phyloP scores from a whole-genome alignment of 306 rosid genomes.

The Senna siamea region DNA sequence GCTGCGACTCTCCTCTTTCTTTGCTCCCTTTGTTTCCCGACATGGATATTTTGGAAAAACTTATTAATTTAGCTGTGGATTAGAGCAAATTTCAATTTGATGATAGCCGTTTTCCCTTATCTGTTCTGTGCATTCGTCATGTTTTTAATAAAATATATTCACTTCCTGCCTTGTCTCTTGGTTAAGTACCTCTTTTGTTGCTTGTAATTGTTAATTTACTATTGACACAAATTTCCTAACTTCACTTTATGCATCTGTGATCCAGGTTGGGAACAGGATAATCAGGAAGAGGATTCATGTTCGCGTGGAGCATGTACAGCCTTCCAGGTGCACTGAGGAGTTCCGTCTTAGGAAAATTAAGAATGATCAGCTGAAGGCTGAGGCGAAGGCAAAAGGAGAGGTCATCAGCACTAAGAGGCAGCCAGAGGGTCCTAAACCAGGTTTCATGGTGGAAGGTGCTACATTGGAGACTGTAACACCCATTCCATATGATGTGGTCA shows the following conservation, averaged over 20 bases:
- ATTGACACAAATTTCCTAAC: not conserved
- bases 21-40: not conserved
- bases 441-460: conserved; percentile 92
- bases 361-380: conserved; percentile 81
- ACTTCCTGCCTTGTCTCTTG: not conserved
- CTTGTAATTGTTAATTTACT: not conserved
- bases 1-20: not conserved
- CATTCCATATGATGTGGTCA: conserved; percentile 94
- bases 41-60: not conserved
- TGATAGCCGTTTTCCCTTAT: no score
- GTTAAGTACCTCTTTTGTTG: not conserved
- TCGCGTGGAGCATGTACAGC: conserved; percentile 86
- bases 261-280: conserved; percentile 78
- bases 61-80: not conserved
- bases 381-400: conserved; percentile 74
- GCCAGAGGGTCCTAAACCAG: conserved; percentile 91
- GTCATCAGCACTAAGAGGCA: conserved; percentile 87
- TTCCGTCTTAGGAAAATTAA: conserved; percentile 69
- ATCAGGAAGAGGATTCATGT: conserved; percentile 90
- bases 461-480: conserved; percentile 95
- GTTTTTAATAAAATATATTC: not conserved
- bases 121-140: not conserved
- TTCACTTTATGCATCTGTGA: not conserved
- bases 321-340: conserved; percentile 85
- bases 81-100: no score